These are phyloP conservation scores for Russula sp. DNA, from an alignment of 768 basidiomycete species.

Conservation along the genomic window DNA sequence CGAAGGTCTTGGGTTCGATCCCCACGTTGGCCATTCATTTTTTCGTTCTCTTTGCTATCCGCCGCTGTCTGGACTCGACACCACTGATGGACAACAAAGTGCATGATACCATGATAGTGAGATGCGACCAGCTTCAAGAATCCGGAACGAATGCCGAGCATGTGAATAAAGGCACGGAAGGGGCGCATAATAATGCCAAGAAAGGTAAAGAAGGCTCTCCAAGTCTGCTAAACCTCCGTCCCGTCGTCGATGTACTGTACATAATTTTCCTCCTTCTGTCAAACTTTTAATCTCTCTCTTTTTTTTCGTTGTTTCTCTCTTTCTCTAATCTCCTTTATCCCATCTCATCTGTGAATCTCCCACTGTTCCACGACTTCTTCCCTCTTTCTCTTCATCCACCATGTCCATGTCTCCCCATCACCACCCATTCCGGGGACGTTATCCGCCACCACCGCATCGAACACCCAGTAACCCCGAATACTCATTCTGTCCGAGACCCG, in stretches of 20 bases:
- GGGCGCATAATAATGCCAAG: not conserved
- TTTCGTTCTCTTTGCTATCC: not conserved
- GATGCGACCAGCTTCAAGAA: no score
- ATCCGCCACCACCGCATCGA: not conserved
- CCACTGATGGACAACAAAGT: no score
- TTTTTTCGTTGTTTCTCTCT: not conserved
- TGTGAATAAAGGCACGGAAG: no score
- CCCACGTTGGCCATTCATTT: constrained; percentile 26
- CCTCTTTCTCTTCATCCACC: not conserved
- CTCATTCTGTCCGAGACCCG: not conserved
- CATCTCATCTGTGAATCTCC: not conserved
- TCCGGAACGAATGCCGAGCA: no score
- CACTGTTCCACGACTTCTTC: not conserved
- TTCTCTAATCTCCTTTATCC: not conserved
- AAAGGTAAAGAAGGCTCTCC: constrained; percentile 3
- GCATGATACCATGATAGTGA: no score
- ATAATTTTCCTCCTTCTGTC: constrained; percentile 6
- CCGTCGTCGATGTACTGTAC: constrained; percentile 11
- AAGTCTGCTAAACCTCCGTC: not conserved
- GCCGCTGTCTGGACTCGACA: no score
- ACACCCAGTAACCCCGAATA: not conserved
- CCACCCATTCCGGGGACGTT: not conserved
- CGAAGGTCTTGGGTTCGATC: constrained; percentile 31
- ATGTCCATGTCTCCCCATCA: constrained; percentile 5
- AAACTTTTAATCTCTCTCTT: not conserved